These are phyloP conservation scores for Irineochytrium annulatum DNA, from an alignment of 192 early-diverging fungal species.

Conservation along the genomic window DNA sequence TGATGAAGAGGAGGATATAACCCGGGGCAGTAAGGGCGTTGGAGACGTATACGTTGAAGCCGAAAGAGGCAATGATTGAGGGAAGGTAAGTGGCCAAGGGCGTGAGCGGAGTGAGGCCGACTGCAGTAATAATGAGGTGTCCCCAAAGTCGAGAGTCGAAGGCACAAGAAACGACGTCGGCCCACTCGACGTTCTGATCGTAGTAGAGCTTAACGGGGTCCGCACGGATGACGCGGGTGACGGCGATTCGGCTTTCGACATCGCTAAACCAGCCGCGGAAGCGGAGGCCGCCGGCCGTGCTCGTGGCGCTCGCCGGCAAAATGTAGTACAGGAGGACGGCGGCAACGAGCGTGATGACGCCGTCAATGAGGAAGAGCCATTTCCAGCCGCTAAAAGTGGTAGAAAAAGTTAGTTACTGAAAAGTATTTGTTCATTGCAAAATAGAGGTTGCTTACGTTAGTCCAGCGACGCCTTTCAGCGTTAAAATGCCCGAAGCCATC, in stretches of 20 bases:
- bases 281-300: constrained; percentile 23
- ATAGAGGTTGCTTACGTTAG: too few species aligned
- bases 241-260: constrained; percentile 49
- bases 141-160: constrained; percentile 28
- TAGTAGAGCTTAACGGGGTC: constrained; percentile 46
- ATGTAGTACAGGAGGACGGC: constrained; percentile 50
- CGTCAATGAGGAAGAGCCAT: constrained; percentile 66
- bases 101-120: constrained; percentile 9
- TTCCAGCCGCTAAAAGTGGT: too few species aligned
- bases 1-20: constrained; percentile 13
- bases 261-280: constrained; percentile 45
- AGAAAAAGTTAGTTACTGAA: too few species aligned
- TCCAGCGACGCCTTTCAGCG: constrained; percentile 46
- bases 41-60: constrained; percentile 26
- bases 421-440: too few species aligned
- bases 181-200: constrained; percentile 2
- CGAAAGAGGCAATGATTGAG: constrained; percentile 24
- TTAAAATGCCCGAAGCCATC: constrained; percentile 53
- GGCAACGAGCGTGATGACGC: constrained; percentile 47
- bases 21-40: constrained; percentile 30
- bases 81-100: constrained; percentile 26
- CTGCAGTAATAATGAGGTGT: constrained; percentile 20
- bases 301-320: constrained; percentile 49
- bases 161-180: constrained; percentile 16
- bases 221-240: constrained; percentile 58